Percentiles rank a stretch among this genome's conserved stretches.
Evolutionary conservation across 1,284 basidiomycete species (phyloP).

Genomic region (Cronartium quercuum): DNA sequence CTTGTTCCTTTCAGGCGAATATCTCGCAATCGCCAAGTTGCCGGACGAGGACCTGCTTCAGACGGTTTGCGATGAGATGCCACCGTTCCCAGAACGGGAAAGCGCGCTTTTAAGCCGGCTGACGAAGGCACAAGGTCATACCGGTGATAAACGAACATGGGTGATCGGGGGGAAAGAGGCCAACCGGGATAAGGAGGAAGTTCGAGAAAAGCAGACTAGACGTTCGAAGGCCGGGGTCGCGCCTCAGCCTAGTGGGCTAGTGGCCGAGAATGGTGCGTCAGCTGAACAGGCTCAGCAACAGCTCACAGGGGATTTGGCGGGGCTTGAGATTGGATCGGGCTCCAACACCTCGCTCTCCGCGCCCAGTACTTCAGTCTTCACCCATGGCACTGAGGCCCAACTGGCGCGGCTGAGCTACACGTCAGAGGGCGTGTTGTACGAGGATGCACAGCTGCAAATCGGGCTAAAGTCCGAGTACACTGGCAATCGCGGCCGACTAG

Average conservation of each 20-base stretch:
- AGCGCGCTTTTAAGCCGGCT: slow-evolving; percentile 78
- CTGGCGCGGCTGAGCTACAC: slow-evolving; percentile 75
- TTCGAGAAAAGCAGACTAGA: slow-evolving; percentile 56
- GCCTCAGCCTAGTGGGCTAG: background rate
- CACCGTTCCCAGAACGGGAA: slow-evolving; percentile 90
- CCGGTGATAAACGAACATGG: slow-evolving; percentile 82
- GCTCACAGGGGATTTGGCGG: slow-evolving; percentile 16
- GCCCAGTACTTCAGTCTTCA: slow-evolving; percentile 40
- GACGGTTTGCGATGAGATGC: slow-evolving; percentile 97
- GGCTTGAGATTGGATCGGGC: slow-evolving; percentile 38
- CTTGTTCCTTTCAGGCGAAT: slow-evolving; percentile 56
- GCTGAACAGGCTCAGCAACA: background rate
- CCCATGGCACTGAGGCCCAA: slow-evolving; percentile 58
- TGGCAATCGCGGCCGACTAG: slow-evolving; percentile 79
- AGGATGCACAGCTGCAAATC: slow-evolving; percentile 89
- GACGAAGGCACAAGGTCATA: slow-evolving; percentile 76
- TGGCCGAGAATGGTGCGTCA: slow-evolving; percentile 1
- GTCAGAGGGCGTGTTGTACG: slow-evolving; percentile 85
- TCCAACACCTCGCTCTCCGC: slow-evolving; percentile 37
- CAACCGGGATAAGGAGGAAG: slow-evolving; percentile 64
- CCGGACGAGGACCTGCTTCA: slow-evolving; percentile 83
- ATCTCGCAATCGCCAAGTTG: slow-evolving; percentile 72
- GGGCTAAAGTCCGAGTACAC: slow-evolving; percentile 95
- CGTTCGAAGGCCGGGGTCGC: slow-evolving; percentile 41
- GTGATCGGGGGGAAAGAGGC: slow-evolving; percentile 87